phyloP scores from a whole-genome alignment of 441 rosid genomes.

The Euphorbia celastroides region DNA sequence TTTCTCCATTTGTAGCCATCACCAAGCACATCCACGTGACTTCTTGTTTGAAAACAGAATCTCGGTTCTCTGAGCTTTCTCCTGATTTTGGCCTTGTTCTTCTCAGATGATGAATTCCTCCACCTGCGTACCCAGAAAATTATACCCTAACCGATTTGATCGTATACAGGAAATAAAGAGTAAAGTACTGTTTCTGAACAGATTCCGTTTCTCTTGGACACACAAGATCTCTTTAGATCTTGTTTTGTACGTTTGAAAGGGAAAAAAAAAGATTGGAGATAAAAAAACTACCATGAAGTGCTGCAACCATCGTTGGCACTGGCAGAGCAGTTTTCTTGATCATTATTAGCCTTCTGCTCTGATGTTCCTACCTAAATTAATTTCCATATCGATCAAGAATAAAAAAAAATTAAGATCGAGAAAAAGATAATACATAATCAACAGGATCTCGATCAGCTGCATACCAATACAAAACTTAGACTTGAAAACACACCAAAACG shows the following conservation, averaged over 20 bases:
- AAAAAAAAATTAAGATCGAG: too few species aligned
- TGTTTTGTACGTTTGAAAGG: too few species aligned
- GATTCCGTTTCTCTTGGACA: slow-evolving; percentile 10
- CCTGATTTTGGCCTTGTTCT: slow-evolving; percentile 72
- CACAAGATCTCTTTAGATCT: slow-evolving; percentile 26
- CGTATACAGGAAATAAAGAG: neutral
- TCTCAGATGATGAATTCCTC: slow-evolving; percentile 62
- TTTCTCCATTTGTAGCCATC: slow-evolving; percentile 98
- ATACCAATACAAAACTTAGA: too few species aligned
- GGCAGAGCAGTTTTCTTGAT: slow-evolving; percentile 32
- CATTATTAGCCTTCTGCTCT: slow-evolving; percentile 41
- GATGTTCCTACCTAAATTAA: slow-evolving; percentile 37
- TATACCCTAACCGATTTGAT: neutral
- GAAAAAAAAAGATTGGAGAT: slow-evolving; percentile 2
- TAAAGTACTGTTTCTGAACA: slow-evolving; percentile 5
- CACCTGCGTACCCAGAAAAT: too few species aligned
- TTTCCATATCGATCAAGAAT: neutral
- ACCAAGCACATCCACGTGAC: slow-evolving; percentile 88
- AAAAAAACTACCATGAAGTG: slow-evolving; percentile 58
- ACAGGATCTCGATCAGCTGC: too few species aligned
- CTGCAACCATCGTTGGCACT: slow-evolving; percentile 31
- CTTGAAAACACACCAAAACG: too few species aligned
- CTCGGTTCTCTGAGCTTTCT: slow-evolving; percentile 97
- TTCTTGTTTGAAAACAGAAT: slow-evolving; percentile 96
- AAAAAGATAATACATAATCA: too few species aligned